Conservation (phyloP, 768 basidiomycete species). For the Hysterangium stoloniferum region DNA sequence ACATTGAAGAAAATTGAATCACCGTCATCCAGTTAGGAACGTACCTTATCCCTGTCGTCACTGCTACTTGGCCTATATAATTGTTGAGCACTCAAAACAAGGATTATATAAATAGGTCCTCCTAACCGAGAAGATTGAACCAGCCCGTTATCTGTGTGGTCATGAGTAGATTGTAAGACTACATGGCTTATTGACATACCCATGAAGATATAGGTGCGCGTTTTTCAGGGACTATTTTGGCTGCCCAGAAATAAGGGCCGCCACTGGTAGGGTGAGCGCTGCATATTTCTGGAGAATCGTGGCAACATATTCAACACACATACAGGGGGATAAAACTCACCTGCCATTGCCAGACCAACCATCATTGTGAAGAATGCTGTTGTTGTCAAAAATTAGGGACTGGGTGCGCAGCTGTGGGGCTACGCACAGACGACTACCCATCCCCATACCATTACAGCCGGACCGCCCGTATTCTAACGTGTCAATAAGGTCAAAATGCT, state of each 20-base stretch:
- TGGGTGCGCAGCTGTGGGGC: constrained; percentile 10
- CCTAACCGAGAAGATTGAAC: constrained; percentile 16
- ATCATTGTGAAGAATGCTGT: constrained; percentile 60
- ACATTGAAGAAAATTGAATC: not conserved
- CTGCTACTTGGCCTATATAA: constrained; percentile 69
- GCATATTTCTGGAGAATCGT: constrained; percentile 27
- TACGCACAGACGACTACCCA: constrained; percentile 55
- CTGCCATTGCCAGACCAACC: constrained; percentile 72
- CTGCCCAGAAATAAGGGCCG: constrained; percentile 78
- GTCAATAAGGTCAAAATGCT: not conserved
- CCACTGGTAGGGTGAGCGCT: constrained; percentile 67
- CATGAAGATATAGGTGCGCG: constrained; percentile 62
- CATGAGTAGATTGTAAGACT: not conserved
- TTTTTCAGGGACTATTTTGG: constrained; percentile 49
- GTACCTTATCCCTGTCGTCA: constrained; percentile 66
- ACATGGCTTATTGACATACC: constrained; percentile 27
- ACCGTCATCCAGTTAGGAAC: constrained; percentile 8
- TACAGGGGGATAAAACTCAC: constrained; percentile 24
- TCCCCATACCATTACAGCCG: constrained; percentile 72
- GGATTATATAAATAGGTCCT: not conserved
- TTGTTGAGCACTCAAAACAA: constrained; percentile 41
- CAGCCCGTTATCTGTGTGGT: constrained; percentile 14
- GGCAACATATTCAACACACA: not conserved
- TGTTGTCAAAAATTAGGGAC: not conserved
- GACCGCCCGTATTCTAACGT: constrained; percentile 61